These are phyloP conservation scores for Beta lomatogona DNA, from an alignment of 179 eudicot genomes.

Conservation along the genomic window DNA sequence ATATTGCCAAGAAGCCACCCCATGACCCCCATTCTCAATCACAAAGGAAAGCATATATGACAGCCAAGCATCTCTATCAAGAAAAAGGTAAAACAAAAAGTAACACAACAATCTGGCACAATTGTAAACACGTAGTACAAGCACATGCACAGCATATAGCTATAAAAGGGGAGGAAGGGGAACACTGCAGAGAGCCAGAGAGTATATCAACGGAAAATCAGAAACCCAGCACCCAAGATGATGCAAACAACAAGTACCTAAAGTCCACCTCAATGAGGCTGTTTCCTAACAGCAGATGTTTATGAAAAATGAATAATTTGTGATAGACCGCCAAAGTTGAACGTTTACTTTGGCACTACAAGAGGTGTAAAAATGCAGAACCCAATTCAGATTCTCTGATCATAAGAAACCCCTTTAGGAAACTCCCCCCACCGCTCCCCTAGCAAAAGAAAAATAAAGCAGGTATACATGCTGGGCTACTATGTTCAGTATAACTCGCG, in stretches of 20 bases:
- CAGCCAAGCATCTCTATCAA: neutral
- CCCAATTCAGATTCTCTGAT: neutral
- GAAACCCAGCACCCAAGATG: neutral
- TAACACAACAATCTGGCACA: neutral
- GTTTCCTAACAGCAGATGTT: neutral
- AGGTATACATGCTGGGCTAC: neutral
- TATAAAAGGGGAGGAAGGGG: neutral
- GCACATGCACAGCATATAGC: conserved; percentile 9
- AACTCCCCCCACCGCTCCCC: too few relatives aligned
- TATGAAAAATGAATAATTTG: neutral
- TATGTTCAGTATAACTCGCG: neutral
- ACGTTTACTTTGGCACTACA: neutral
- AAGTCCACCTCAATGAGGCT: neutral
- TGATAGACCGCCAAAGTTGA: neutral
- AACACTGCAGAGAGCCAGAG: neutral
- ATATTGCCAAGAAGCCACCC: conserved; percentile 28
- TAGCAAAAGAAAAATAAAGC: too few relatives aligned
- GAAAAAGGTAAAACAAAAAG: neutral
- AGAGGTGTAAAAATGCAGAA: neutral
- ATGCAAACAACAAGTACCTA: neutral
- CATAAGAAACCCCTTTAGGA: neutral
- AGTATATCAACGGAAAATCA: neutral
- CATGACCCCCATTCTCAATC: conserved; percentile 18
- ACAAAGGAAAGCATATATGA: conserved; percentile 8
- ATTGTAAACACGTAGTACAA: conserved; percentile 5